Evolutionary conservation across 1,284 basidiomycete species (phyloP), one percentile per base, ranked within the genome.

Genomic region (Rhodotorula sp.): DNA sequence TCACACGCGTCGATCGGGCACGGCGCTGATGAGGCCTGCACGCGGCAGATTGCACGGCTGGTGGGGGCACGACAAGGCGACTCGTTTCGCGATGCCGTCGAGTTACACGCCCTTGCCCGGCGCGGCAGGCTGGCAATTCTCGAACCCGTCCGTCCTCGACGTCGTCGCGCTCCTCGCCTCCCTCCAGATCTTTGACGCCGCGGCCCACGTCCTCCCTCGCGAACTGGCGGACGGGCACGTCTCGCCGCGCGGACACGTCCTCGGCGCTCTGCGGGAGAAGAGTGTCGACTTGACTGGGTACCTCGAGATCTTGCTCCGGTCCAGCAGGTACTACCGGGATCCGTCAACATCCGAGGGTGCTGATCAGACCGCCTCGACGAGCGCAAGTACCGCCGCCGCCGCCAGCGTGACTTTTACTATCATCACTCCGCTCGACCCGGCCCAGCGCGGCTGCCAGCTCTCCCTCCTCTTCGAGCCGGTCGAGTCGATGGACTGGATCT

Each of bases 71-170:
- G 88, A 94, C 79, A 86, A 88, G 31, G 81, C 84, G 69, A 95
- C 92, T 52, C 89, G 97, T 54, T 99, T 99, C 84, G 84, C 88
- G 70, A 98, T 98, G 96, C 89, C 90, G 23, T 85, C 89, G 26
- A 84, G 81, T 63, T 99, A 97, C 82, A 87, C 87, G 54, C 90
- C 94, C 5, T 91, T 92, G 69, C 85, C 85, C 16, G 96, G 96
- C 62, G 97, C 97, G 1, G 91, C 93, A 80, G 95, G 95, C 47
- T 98, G 91, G 84, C 93, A 97, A 80, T 90, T 95, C 81, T 97
- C 93, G 43, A 97, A 97, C 83, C 94, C 96, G 5, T 90, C 88
- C 70, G 88, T 91, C 56, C 84, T 99, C 69, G 87, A 89, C 61
- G 86, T 91, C 3, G 90, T 89, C 68, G 86, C 92, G 5, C 86